Percentiles rank a stretch among this genome's conserved stretches.
These are phyloP conservation scores for Eutrema salsugineum DNA, from an alignment of 441 rosid species.

Conservation along the genomic window DNA sequence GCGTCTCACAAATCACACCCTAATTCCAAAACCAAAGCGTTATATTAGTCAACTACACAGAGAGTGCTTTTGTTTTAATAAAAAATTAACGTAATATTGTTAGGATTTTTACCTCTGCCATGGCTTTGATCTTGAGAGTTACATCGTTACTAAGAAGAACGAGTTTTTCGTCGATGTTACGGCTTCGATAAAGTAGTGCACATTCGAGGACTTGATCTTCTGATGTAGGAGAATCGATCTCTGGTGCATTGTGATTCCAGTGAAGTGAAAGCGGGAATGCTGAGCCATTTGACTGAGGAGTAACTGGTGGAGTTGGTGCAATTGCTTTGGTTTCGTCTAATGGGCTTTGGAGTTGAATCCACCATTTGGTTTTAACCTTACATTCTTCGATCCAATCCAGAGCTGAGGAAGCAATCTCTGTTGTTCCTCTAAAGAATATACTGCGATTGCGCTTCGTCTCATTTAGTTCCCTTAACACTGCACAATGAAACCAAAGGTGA, in stretches of 20 bases:
- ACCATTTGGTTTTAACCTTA: slow-evolving; percentile 60
- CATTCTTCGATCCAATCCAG: slow-evolving; percentile 81
- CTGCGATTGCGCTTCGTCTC: slow-evolving; percentile 43
- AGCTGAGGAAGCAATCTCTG: slow-evolving; percentile 50
- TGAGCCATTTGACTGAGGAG: slow-evolving; percentile 47
- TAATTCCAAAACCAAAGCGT: slow-evolving; percentile 15
- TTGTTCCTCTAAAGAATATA: slow-evolving; percentile 49
- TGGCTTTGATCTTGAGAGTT: slow-evolving; percentile 74
- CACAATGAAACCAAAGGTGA: neutral
- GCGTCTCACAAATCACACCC: slow-evolving; percentile 85
- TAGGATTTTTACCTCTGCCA: slow-evolving; percentile 65
- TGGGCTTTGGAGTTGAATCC: slow-evolving; percentile 75
- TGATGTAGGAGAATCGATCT: slow-evolving; percentile 58
- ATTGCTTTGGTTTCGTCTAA: slow-evolving; percentile 47
- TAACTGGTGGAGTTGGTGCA: slow-evolving; percentile 68
- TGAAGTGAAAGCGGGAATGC: slow-evolving; percentile 30
- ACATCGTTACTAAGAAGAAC: slow-evolving; percentile 64
- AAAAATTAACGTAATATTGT: neutral
- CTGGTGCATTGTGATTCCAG: slow-evolving; percentile 32
- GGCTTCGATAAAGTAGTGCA: slow-evolving; percentile 51
- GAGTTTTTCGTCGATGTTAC: slow-evolving; percentile 45
- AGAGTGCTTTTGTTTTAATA: neutral
- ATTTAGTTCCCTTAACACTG: slow-evolving; percentile 78
- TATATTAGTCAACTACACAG: neutral
- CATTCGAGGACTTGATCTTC: slow-evolving; percentile 72